Conservation (phyloP, 371 early-diverging fungal species). For the Coelomomyces lativittatus region DNA sequence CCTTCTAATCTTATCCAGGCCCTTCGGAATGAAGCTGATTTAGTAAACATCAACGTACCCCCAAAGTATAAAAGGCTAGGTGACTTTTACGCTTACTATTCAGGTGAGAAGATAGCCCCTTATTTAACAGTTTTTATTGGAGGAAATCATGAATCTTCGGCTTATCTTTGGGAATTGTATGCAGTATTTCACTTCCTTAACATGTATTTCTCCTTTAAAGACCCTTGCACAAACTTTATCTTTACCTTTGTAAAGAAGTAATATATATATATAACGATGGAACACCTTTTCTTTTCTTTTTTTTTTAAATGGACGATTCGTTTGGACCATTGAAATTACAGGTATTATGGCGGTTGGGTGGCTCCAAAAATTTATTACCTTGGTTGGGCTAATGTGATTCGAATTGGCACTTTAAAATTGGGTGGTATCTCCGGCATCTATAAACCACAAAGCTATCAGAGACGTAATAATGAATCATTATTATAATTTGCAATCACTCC, state of each 20-base stretch:
- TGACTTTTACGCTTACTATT: slow-evolving; percentile 77
- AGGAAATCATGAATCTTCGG: slow-evolving; percentile 92
- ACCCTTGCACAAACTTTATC: too few species aligned
- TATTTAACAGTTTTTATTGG: slow-evolving; percentile 82
- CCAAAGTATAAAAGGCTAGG: slow-evolving; percentile 62
- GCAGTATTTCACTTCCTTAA: slow-evolving; percentile 6
- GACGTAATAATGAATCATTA: slow-evolving; percentile 11
- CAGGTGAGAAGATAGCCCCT: slow-evolving; percentile 58
- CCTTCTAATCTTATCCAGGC: slow-evolving; percentile 18
- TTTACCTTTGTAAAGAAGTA: too few species aligned
- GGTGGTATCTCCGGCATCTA: slow-evolving; percentile 84
- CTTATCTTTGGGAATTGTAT: slow-evolving; percentile 77
- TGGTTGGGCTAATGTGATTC: slow-evolving; percentile 63
- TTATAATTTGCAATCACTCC: too few species aligned
- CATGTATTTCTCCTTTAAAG: not conserved
- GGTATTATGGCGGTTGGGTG: slow-evolving; percentile 90
- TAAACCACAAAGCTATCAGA: slow-evolving; percentile 49
- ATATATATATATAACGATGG: too few species aligned
- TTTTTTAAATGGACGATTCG: too few species aligned
- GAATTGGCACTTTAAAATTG: slow-evolving; percentile 71
- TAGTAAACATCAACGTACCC: slow-evolving; percentile 60
- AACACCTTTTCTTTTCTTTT: too few species aligned
- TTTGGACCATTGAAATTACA: slow-evolving; percentile 4
- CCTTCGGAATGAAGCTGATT: slow-evolving; percentile 63
- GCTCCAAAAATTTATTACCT: slow-evolving; percentile 80